phyloP scores from a whole-genome alignment of 2,329 filamentous ascomycete species.

The Trichophyton benhamiae region DNA sequence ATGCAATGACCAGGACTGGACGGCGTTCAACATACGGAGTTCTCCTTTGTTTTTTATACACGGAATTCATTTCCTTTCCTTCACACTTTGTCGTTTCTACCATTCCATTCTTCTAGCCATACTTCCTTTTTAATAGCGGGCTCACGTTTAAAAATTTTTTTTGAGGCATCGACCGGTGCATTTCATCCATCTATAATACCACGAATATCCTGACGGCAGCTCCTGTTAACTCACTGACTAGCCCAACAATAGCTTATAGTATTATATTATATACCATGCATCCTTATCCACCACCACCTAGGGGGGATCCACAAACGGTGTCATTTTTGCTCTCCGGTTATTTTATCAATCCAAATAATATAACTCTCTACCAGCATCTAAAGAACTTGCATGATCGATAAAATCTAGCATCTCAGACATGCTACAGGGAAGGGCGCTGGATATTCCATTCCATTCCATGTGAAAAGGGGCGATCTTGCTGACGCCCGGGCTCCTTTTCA shows the following conservation, averaged over 20 bases:
- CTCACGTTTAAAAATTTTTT: neutral
- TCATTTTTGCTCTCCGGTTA: neutral
- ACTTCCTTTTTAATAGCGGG: neutral
- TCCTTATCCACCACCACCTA: neutral
- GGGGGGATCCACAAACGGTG: neutral
- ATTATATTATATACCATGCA: constrained; percentile 1
- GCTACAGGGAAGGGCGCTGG: neutral
- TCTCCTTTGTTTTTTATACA: neutral
- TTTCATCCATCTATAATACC: neutral
- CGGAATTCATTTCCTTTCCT: neutral
- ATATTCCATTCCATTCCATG: neutral
- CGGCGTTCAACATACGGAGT: neutral
- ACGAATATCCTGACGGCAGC: neutral
- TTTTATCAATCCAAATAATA: neutral
- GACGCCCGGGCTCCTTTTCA: neutral
- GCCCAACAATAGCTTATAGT: neutral
- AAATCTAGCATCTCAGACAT: neutral
- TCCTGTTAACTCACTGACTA: neutral
- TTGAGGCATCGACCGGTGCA: neutral
- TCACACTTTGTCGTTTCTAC: neutral
- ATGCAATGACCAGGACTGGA: neutral
- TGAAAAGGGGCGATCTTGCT: neutral
- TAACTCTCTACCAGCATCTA: neutral
- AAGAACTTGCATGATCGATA: neutral
- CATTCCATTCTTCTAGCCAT: neutral